Evolutionary conservation across 129 eudicot genomes (phyloP), one percentile per base, ranked within the genome.

Genomic region (Pseudognaphalium luteoalbum): DNA sequence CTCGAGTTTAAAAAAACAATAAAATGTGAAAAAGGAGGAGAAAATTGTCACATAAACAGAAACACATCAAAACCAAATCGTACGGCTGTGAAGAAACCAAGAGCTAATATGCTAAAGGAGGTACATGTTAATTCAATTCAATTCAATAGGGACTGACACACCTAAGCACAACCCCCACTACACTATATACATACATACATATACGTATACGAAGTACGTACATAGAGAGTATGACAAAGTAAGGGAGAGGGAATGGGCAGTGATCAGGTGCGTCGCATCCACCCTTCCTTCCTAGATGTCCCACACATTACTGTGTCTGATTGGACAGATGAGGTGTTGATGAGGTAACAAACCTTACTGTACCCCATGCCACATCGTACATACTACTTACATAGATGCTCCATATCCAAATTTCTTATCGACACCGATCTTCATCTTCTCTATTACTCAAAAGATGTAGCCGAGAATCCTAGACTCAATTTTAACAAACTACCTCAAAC

Each of bases 291-390:
- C 34, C 34, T 4, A 0, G 20, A 52, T 76, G 66, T 76, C 57
- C 80, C 81, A 42, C 75, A 57, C 75, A 68, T 57, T 59, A 22
- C 75, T 57, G 51, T 41, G 51, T 41, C 33, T 77, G 70, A 77
- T 77, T 77, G 70, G 81, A 77, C 75, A 68, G 47, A 77, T 69
- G 75, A 77, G 37, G 34, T 37, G 50, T 68, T 37, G 68, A 77
- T 16, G 68, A 68, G 33, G 69, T 39, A 37, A 76, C 58, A 76
- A 66, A 37, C 80, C 66, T 64, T n/a, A 63, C 47, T 39, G 2
- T 39, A 39, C 47, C 70, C 63, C 79, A 63, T 64, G 50, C 47
- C 47, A 30, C 79, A 75, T 75, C 72, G 35, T 20, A 58, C 30
- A n/a, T 64, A 62, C 50, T 25, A 25, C 28, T 25, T 25, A 25